Percentiles rank a stretch among this genome's conserved stretches.
Conservation (phyloP, 2,329 filamentous ascomycete genomes). For the Cephalotrichum gorgonifer region DNA sequence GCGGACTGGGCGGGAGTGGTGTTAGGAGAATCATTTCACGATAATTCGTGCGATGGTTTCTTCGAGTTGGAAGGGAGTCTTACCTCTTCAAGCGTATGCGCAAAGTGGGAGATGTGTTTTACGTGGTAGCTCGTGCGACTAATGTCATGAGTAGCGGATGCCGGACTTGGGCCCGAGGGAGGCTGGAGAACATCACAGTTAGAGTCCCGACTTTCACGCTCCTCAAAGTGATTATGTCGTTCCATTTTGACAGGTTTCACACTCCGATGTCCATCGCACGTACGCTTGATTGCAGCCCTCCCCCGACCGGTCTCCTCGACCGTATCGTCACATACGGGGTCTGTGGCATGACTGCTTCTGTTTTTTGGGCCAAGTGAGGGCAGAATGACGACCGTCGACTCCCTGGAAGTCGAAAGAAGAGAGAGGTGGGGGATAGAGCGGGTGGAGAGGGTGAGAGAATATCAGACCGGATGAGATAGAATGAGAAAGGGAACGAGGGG, state of each 20-base stretch:
- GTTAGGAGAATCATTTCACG: background rate
- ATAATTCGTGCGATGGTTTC: background rate
- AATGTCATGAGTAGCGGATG: slow-evolving; percentile 42
- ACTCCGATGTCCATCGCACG: background rate
- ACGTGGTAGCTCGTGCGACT: slow-evolving; percentile 48
- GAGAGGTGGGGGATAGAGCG: background rate
- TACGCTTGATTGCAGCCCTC: slow-evolving; percentile 1
- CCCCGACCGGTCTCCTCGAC: slow-evolving; percentile 28
- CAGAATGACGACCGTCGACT: background rate
- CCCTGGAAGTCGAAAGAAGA: background rate
- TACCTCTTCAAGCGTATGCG: slow-evolving; percentile 43
- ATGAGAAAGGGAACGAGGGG: background rate
- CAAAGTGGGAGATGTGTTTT: slow-evolving; percentile 44
- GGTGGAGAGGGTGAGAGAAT: too few relatives aligned
- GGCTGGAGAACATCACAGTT: background rate
- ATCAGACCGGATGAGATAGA: too few relatives aligned
- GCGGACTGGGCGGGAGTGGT: slow-evolving; percentile 36
- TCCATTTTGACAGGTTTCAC: too few relatives aligned
- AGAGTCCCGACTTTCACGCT: too few relatives aligned
- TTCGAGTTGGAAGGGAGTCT: slow-evolving; percentile 13
- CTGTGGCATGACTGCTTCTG: slow-evolving; percentile 24
- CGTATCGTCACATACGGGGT: slow-evolving; percentile 43
- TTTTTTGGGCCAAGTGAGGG: background rate
- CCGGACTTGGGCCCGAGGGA: slow-evolving; percentile 13
- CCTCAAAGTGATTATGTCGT: too few relatives aligned